These are phyloP conservation scores for Cordyceps farinosa DNA, from an alignment of 2,329 filamentous ascomycete species.

Conservation along the genomic window DNA sequence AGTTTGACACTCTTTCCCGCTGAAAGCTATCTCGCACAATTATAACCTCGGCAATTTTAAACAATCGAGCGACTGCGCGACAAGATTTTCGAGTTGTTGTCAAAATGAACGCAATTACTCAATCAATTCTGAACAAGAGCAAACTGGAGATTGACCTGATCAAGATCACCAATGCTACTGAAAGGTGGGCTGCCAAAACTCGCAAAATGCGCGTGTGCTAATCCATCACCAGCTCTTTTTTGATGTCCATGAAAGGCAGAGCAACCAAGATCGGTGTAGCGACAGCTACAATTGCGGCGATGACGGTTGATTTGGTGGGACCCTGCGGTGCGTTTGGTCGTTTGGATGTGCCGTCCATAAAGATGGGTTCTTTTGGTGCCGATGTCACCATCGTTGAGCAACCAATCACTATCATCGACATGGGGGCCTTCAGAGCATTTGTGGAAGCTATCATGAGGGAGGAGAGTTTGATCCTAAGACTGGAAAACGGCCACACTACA, in stretches of 20 bases:
- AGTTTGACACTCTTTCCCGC: too few species aligned
- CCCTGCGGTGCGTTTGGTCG: conserved; percentile 11
- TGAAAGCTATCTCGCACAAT: background rate
- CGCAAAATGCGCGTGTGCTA: background rate
- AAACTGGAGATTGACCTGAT: conserved; percentile 8
- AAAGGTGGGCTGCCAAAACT: background rate
- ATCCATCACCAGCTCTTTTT: conserved; percentile 1
- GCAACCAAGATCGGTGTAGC: conserved; percentile 14
- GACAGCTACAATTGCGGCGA: conserved; percentile 3
- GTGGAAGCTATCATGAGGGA: conserved; percentile 9
- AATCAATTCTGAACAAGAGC: conserved; percentile 9
- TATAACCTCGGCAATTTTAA: background rate
- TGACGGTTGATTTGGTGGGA: conserved; percentile 16
- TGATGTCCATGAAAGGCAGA: conserved; percentile 7
- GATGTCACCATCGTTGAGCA: conserved; percentile 12
- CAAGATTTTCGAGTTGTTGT: background rate
- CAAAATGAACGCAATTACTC: conserved; percentile 12
- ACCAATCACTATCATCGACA: conserved; percentile 1
- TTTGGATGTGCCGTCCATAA: conserved; percentile 9
- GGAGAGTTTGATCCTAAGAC: background rate
- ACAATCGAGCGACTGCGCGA: background rate
- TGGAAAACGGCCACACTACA: conserved; percentile 9
- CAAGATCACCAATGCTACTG: conserved; percentile 10
- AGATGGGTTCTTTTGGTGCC: conserved; percentile 16
- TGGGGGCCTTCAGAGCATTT: conserved; percentile 12